These are phyloP conservation scores for Xylariaceae sp. DNA, from an alignment of 2,329 filamentous ascomycete species.

Conservation along the genomic window DNA sequence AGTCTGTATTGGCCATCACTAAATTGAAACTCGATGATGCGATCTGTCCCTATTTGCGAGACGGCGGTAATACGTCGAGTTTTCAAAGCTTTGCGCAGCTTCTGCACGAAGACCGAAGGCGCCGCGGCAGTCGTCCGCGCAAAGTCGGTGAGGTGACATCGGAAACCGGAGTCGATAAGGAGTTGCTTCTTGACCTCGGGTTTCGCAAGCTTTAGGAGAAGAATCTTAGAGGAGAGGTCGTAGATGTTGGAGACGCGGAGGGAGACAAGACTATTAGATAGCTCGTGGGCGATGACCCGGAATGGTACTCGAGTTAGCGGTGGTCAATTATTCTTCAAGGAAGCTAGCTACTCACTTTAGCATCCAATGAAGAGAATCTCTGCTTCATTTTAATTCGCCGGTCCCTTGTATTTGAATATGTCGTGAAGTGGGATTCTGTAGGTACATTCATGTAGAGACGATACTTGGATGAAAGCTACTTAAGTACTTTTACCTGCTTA, in stretches of 20 bases:
- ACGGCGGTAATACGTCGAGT: conserved; percentile 82
- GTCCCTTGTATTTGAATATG: neutral
- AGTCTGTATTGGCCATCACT: conserved; percentile 87
- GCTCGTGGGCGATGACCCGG: conserved; percentile 92
- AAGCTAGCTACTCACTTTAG: conserved; percentile 46
- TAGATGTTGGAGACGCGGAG: conserved; percentile 92
- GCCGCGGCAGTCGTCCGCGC: conserved; percentile 81
- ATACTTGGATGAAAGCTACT: too few species aligned
- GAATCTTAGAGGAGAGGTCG: conserved; percentile 92
- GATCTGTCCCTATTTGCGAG: conserved; percentile 86
- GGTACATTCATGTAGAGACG: neutral
- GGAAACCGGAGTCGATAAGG: conserved; percentile 92
- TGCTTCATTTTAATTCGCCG: conserved; percentile 52
- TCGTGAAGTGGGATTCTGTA: neutral
- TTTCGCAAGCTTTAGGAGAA: conserved; percentile 93
- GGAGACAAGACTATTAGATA: conserved; percentile 73
- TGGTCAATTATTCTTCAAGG: neutral
- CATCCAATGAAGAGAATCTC: conserved; percentile 60
- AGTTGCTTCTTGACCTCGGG: conserved; percentile 87
- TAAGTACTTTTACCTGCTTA: too few species aligned
- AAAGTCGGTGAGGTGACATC: conserved; percentile 91
- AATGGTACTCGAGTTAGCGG: conserved; percentile 6
- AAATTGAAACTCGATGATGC: conserved; percentile 90
- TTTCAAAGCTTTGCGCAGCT: conserved; percentile 85
- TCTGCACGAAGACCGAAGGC: conserved; percentile 82